Evolutionary conservation across 164 flowering plant genomes (phyloP), one percentile per base, ranked within the genome.

Genomic region (Umbellularia californica): DNA sequence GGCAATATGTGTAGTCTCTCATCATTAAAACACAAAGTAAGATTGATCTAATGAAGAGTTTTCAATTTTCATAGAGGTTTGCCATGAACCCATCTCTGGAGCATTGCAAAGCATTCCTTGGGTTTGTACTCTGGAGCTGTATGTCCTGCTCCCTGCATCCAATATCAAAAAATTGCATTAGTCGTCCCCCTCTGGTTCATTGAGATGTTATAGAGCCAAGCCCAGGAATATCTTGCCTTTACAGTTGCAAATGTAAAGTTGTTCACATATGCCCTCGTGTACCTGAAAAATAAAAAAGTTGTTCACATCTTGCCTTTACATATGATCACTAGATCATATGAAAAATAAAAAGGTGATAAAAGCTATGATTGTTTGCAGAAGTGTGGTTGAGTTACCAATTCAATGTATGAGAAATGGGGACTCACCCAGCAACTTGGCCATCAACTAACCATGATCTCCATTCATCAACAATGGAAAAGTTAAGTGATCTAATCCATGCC

Each of bases 371-470:
- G 5, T 5, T 23, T 2, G 7, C 25, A 2, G 67, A 6, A 35
- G 13, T 6, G 25, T 64, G 67, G 25, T 13, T 64, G 28, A 23
- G 25, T 13, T 25, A 23, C 28, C 67, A 64, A 64, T 2, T 25
- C 14, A 17, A 17, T 17, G 63, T 17, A 22, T 11, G 27, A 64
- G 25, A 15, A 30, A 67, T 28, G 50, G 12, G 15, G 15, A 62
- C 83, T n/a, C 50, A 89, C 92, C 94, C 94, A 22, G 76, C 91
- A 72, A 87, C 75, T 81, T 89, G 88, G 65, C 81, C 82, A 19
- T 78, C 77, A 0, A 81, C 77, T 0, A 28, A 20, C 95, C 95
- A 90, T 4, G 85, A 72, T 30, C 88, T 71, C 95, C 95, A 90
- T 10, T 85, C 89, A 76, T 85, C 85, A 30, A 76, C 75, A 64